Evolutionary conservation across 768 basidiomycete genomes (phyloP), one percentile per base, ranked within the genome.

Genomic region (Lyophyllum decastes): DNA sequence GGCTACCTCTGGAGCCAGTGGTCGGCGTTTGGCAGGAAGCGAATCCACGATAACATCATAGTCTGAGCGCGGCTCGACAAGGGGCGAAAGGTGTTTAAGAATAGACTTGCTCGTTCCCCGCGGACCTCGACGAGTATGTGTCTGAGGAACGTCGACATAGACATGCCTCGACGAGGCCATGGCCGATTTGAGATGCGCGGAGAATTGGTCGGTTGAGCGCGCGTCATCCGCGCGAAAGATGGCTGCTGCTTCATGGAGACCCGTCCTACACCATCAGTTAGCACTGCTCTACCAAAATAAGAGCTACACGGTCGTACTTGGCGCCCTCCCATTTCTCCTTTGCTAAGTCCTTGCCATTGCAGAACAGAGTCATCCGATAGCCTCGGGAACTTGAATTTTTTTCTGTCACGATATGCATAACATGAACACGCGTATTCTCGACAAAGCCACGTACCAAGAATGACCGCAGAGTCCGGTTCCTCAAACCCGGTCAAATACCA

Each of bases 401-500:
- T 70, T 94, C 91, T 92, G 64, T 6, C 16, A 40, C 17, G 19
- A 21, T 57, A 33, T 59, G 58, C 54, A 58, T 38, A 35, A 10
- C 35, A 53, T 30, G 46, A 54, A 38, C 52, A 26, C 38, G 51
- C 33, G 30, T 12, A 50, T 25, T 26, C 22, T 33, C 51, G 27
- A 51, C 21, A 17, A 43, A 54, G 22, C 3, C 30, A 58, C 78
- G 35, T 49, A 92, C 94, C 87, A 46, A 99, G 79, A 38, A 98
- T 79, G 43, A 98, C 76, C 0, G 92, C 95, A 17, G 96, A 84
- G 55, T 96, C 90, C 1, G 95, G 92, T 68, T 98, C 96, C 56
- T 94, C 86, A 66, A 97, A 97, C 11, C 97, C 97, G 0, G 97
- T 97, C 14, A 99, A 78, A 71, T 99, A 98, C 90, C 90, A 94